A percentile compares a stretch with the other conserved stretches of the same genome.
phyloP scores from a whole-genome alignment of 1,139 yeast species.

The Eremothecium coryli region DNA sequence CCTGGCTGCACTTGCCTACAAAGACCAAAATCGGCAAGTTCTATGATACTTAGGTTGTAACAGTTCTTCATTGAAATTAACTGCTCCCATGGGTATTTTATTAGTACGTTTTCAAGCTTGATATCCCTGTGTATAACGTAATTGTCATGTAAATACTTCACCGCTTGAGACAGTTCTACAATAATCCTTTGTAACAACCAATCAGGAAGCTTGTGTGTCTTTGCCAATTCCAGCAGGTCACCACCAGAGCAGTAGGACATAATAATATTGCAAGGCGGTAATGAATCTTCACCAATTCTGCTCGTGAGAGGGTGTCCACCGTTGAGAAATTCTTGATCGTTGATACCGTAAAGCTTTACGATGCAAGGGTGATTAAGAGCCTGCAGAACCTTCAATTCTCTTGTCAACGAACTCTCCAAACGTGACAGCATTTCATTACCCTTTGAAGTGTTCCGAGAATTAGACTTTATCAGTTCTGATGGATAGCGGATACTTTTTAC shows the following conservation, averaged over 20 bases:
- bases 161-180: slow-evolving; percentile 59
- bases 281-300: slow-evolving; percentile 11
- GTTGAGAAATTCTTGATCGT: slow-evolving; percentile 23
- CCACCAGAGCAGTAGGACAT: slow-evolving; percentile 80
- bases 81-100: slow-evolving; percentile 36
- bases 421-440: slow-evolving; percentile 37
- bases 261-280: slow-evolving; percentile 42
- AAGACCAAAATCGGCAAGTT: slow-evolving; percentile 82
- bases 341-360: slow-evolving; percentile 34
- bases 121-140: slow-evolving; percentile 78
- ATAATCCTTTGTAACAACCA: slow-evolving; percentile 50
- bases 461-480: slow-evolving; percentile 13
- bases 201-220: slow-evolving; percentile 36
- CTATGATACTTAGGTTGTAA: slow-evolving; percentile 33
- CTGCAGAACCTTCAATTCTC: slow-evolving; percentile 65
- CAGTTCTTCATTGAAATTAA: slow-evolving; percentile 24
- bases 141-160: slow-evolving; percentile 60
- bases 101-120: slow-evolving; percentile 69
- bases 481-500: slow-evolving; percentile 32
- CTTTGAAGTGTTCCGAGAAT: slow-evolving; percentile 17
- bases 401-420: slow-evolving; percentile 57
- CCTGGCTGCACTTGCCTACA: slow-evolving; percentile 55
- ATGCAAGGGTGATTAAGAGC: slow-evolving; percentile 37
- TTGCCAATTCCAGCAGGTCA: slow-evolving; percentile 59
- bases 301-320: slow-evolving; percentile 23